Percentiles rank a stretch among this genome's conserved stretches.
Conservation (phyloP, 2,329 filamentous ascomycete genomes). For the Stachybotrys elegans region DNA sequence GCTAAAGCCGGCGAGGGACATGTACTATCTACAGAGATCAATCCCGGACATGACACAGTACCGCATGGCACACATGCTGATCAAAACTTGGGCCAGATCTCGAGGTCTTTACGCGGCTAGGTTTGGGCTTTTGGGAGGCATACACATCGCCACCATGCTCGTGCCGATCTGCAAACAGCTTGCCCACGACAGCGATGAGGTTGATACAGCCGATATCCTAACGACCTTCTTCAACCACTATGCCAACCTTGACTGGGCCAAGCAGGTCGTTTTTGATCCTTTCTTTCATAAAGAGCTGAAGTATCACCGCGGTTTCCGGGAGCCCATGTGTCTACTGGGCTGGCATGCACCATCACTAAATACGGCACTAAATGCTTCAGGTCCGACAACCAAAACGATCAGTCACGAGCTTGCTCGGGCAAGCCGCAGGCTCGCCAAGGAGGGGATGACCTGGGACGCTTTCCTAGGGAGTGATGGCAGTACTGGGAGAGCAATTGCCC, state of each 20-base stretch:
- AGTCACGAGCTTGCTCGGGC: conserved; percentile 46
- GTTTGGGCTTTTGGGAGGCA: conserved; percentile 61
- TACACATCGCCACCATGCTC: conserved; percentile 60
- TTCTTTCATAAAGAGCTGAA: conserved; percentile 48
- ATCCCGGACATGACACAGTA: conserved; percentile 56
- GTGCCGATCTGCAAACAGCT: conserved; percentile 55
- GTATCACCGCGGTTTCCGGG: conserved; percentile 51
- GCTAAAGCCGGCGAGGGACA: conserved; percentile 59
- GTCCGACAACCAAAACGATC: conserved; percentile 46
- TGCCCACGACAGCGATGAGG: conserved; percentile 23
- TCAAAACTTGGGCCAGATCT: conserved; percentile 57
- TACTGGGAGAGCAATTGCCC: not conserved
- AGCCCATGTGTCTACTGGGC: conserved; percentile 59
- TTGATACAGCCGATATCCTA: conserved; percentile 47
- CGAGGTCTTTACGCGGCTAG: conserved; percentile 60
- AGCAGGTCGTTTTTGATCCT: conserved; percentile 51
- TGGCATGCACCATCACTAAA: conserved; percentile 59
- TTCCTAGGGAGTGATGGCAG: conserved; percentile 26
- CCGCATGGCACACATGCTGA: conserved; percentile 50
- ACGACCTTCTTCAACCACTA: conserved; percentile 61
- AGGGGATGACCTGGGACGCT: conserved; percentile 34
- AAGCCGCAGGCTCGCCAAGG: conserved; percentile 28
- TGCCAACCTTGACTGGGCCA: conserved; percentile 53
- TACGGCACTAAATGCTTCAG: conserved; percentile 48
- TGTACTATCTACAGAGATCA: conserved; percentile 54